Evolutionary conservation across 345 rosid genomes (phyloP).

Genomic region (Linum lewisii): DNA sequence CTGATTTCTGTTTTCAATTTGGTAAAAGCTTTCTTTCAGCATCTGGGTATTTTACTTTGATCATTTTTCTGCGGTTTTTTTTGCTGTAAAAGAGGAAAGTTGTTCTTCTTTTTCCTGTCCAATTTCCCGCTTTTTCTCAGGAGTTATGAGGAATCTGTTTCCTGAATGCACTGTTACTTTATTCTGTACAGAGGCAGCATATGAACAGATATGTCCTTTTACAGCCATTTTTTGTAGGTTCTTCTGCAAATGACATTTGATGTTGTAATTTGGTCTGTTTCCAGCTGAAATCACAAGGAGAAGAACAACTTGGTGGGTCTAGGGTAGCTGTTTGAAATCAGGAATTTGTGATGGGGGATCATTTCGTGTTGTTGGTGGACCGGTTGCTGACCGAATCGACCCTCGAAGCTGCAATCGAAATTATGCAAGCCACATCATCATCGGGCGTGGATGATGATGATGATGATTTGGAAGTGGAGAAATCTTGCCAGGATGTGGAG

Average conservation of each 20-base stretch:
- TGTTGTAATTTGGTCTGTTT: no score
- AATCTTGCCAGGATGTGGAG: conserved; percentile 24
- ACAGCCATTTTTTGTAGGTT: no score
- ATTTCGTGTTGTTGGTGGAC: conserved; percentile 81
- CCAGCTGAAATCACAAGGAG: no score
- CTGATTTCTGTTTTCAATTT: conserved; percentile 6
- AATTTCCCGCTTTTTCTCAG: no score
- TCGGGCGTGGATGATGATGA: background rate
- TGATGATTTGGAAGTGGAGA: conserved; percentile 24
- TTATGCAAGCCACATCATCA: conserved; percentile 31
- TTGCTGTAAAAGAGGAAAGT: no score
- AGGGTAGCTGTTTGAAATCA: conserved; percentile 1
- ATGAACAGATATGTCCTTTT: no score
- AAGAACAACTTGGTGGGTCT: conserved; percentile 14
- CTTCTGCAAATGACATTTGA: no score
- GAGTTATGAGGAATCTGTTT: no score
- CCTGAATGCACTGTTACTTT: no score
- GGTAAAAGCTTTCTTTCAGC: conserved; percentile 16
- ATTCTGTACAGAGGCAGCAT: no score
- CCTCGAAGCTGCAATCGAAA: conserved; percentile 66
- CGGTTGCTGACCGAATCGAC: conserved; percentile 81
- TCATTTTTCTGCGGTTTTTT: conserved; percentile 3
- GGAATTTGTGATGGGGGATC: conserved; percentile 64
- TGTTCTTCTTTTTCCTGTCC: no score
- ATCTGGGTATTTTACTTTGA: conserved; percentile 19